These are phyloP conservation scores for Naematelia encephala DNA, from an alignment of 768 basidiomycete species.

Conservation along the genomic window DNA sequence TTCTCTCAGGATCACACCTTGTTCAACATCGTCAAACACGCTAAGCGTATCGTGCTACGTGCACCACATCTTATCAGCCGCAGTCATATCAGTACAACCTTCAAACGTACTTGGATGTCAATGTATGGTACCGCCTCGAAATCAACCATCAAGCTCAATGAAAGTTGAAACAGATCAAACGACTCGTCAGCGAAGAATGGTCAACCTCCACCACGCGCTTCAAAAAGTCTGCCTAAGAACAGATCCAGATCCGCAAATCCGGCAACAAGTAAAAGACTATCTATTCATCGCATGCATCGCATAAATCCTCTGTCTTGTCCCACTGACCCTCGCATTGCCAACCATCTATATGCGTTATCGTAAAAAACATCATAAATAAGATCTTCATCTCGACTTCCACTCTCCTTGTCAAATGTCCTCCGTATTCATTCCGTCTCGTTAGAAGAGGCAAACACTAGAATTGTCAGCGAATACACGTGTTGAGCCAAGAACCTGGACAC, in stretches of 20 bases:
- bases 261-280: too few relatives aligned
- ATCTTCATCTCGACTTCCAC: background rate
- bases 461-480: background rate
- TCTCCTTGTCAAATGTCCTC: background rate
- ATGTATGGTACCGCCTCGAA: conserved; percentile 32
- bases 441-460: background rate
- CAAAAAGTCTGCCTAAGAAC: background rate
- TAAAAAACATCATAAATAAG: background rate
- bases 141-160: background rate
- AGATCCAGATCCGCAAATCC: background rate
- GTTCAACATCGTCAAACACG: conserved; percentile 64
- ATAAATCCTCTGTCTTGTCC: too few relatives aligned
- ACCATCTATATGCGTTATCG: background rate
- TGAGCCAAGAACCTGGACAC: conserved; percentile 12
- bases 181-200: background rate
- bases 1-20: conserved; percentile 60
- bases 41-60: conserved; percentile 60
- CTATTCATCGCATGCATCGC: background rate
- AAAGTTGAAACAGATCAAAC: background rate
- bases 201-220: background rate
- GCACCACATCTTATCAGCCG: too few relatives aligned
- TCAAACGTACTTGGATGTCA: conserved; percentile 49
- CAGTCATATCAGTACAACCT: too few relatives aligned
- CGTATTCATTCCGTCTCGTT: background rate
- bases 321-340: too few relatives aligned